Evolutionary conservation across 1,139 yeast species (phyloP).

Genomic region (Arxiozyma slooffiae): DNA sequence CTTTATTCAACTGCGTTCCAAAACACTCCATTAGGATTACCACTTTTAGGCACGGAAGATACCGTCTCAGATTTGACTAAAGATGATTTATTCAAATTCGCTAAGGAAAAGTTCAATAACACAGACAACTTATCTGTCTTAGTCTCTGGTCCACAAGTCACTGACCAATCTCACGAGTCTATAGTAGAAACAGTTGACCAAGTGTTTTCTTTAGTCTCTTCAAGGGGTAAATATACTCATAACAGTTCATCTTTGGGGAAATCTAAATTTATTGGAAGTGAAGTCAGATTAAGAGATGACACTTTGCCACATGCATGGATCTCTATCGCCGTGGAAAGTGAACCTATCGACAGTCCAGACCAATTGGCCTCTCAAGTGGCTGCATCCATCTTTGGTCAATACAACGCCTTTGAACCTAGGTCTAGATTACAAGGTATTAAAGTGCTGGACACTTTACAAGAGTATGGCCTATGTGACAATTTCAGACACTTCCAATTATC

Average conservation of each 20-base stretch:
- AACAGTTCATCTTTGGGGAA: conserved; percentile 36
- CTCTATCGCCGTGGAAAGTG: conserved; percentile 66
- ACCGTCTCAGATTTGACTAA: conserved; percentile 47
- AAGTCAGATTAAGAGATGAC: conserved; percentile 80
- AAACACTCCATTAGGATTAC: conserved; percentile 69
- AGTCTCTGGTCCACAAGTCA: conserved; percentile 31
- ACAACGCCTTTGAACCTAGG: conserved; percentile 43
- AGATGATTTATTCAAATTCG: conserved; percentile 49
- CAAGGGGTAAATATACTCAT: conserved; percentile 41
- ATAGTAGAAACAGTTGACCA: conserved; percentile 47
- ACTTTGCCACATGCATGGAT: conserved; percentile 72
- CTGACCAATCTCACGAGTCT: conserved; percentile 46
- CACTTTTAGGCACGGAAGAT: conserved; percentile 63
- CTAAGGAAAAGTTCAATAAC: conserved; percentile 41
- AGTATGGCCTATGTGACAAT: conserved; percentile 62
- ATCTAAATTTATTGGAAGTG: conserved; percentile 70
- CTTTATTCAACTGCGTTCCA: conserved; percentile 75
- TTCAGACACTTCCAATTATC: conserved; percentile 63
- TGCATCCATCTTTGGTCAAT: conserved; percentile 57
- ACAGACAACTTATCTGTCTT: background rate
- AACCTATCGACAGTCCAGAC: conserved; percentile 51
- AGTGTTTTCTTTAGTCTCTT: conserved; percentile 30
- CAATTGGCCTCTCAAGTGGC: conserved; percentile 66
- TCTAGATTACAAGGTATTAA: conserved; percentile 73
- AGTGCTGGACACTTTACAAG: conserved; percentile 64